phyloP scores from a whole-genome alignment of 305 asterid species.

The Fraxinus paxiana region DNA sequence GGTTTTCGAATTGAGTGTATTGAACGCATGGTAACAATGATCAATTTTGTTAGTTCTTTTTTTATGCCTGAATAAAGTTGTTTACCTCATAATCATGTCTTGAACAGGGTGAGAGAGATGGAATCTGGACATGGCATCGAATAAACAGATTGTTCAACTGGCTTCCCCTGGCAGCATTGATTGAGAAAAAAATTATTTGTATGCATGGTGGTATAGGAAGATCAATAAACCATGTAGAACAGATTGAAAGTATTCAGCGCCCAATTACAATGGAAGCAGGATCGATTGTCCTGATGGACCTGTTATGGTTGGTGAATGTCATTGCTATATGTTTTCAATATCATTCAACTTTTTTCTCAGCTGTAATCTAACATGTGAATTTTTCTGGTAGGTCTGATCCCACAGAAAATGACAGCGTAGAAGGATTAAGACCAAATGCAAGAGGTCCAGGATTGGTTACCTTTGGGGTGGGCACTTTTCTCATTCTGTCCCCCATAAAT shows the following conservation, averaged over 20 bases:
- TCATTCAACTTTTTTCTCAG: not conserved
- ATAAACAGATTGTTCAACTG: conserved; percentile 94
- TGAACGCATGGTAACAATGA: conserved; percentile 52
- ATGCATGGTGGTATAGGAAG: conserved; percentile 99
- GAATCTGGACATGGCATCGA: conserved; percentile 99
- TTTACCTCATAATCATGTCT: conserved; percentile 23
- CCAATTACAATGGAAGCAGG: conserved; percentile 65
- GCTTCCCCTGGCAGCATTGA: conserved; percentile 96
- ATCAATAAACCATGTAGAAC: conserved; percentile 94
- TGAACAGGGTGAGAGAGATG: conserved; percentile 99
- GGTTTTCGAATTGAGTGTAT: conserved; percentile 83
- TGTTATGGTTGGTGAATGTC: conserved; percentile 68
- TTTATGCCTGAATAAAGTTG: conserved; percentile 18
- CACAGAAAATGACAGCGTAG: conserved; percentile 61
- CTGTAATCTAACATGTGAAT: conserved; percentile 2
- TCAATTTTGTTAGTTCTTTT: not conserved
- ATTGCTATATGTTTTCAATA: conserved; percentile 20
- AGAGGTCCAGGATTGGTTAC: conserved; percentile 64
- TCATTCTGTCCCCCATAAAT: not conserved
- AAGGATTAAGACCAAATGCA: conserved; percentile 57
- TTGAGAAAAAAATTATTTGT: conserved; percentile 93
- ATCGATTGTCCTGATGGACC: conserved; percentile 53
- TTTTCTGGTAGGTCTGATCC: conserved; percentile 52
- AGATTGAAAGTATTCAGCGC: conserved; percentile 89
- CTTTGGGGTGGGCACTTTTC: conserved; percentile 50